phyloP scores from a whole-genome alignment of 2,329 filamentous ascomycete genomes.

The Colletotrichum tofieldiae region DNA sequence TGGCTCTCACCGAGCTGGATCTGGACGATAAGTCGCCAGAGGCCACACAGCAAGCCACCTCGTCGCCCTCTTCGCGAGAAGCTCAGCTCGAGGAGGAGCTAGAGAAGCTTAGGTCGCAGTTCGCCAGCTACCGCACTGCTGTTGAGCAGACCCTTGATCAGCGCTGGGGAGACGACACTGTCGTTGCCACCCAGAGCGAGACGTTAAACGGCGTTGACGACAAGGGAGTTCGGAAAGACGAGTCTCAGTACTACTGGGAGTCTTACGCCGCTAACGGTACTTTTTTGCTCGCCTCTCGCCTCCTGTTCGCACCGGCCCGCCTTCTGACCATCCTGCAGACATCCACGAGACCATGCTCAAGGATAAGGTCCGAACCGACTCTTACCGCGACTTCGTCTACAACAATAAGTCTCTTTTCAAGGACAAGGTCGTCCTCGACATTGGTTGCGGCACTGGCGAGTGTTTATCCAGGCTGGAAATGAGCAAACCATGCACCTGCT shows the following conservation, averaged over 20 bases:
- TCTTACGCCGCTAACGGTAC: slow-evolving; percentile 74
- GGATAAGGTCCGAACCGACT: slow-evolving; percentile 88
- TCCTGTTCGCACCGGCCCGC: not conserved
- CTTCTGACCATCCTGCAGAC: slow-evolving; percentile 62
- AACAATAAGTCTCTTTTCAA: slow-evolving; percentile 89
- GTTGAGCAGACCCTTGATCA: slow-evolving; percentile 78
- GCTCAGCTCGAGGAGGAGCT: slow-evolving; percentile 73
- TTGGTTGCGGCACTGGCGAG: slow-evolving; percentile 83
- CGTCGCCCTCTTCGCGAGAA: slow-evolving; percentile 65
- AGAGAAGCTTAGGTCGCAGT: slow-evolving; percentile 72
- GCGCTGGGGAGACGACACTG: slow-evolving; percentile 73
- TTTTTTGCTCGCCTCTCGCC: not conserved
- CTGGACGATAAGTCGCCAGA: slow-evolving; percentile 58
- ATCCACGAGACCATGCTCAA: slow-evolving; percentile 98
- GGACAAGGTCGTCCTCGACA: slow-evolving; percentile 89
- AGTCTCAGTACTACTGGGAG: slow-evolving; percentile 70
- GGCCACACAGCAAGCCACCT: slow-evolving; percentile 45
- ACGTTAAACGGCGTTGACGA: slow-evolving; percentile 43
- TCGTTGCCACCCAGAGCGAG: slow-evolving; percentile 49
- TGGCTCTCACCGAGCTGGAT: slow-evolving; percentile 85
- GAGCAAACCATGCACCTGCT: not conserved
- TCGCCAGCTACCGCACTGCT: slow-evolving; percentile 75
- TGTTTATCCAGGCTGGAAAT: slow-evolving; percentile 14
- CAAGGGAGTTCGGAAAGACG: slow-evolving; percentile 49
- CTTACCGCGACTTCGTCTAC: slow-evolving; percentile 96